Conservation (phyloP, 2,329 filamentous ascomycete species). For the Trichoderma brevicompactum region DNA sequence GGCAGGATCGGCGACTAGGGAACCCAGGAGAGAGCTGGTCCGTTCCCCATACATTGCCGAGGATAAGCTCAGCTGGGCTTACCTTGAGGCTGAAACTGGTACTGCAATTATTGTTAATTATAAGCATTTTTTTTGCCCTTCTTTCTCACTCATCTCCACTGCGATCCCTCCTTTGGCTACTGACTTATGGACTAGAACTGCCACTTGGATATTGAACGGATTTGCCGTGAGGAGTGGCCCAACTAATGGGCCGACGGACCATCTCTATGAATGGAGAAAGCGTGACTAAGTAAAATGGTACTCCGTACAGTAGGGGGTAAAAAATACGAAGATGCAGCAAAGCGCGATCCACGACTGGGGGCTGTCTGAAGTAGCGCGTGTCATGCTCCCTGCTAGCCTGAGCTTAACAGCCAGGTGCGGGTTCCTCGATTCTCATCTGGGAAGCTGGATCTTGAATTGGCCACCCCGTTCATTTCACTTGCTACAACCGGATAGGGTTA, state of each 20-base stretch:
- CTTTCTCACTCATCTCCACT: neutral
- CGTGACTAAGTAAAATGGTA: neutral
- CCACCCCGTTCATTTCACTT: conserved; percentile 25
- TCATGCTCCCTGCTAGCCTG: conserved; percentile 20
- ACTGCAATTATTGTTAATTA: no score
- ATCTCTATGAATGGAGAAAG: neutral
- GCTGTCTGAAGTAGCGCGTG: neutral
- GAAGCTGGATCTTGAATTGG: conserved; percentile 18
- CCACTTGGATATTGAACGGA: no score
- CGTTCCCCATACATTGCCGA: neutral
- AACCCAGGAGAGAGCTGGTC: neutral
- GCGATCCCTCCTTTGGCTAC: no score
- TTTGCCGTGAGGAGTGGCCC: neutral
- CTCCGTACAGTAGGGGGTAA: neutral
- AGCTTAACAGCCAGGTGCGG: conserved; percentile 1
- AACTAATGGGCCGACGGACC: neutral
- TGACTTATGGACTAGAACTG: neutral
- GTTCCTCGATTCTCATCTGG: conserved; percentile 23
- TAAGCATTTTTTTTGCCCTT: neutral
- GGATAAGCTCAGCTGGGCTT: neutral
- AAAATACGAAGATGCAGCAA: conserved; percentile 2
- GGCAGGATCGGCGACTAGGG: conserved; percentile 11
- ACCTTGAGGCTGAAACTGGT: no score
- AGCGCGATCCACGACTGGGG: neutral
- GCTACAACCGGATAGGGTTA: conserved; percentile 15